Conservation (phyloP, 495 filamentous ascomycete species). For the Neurospora sp. region DNA sequence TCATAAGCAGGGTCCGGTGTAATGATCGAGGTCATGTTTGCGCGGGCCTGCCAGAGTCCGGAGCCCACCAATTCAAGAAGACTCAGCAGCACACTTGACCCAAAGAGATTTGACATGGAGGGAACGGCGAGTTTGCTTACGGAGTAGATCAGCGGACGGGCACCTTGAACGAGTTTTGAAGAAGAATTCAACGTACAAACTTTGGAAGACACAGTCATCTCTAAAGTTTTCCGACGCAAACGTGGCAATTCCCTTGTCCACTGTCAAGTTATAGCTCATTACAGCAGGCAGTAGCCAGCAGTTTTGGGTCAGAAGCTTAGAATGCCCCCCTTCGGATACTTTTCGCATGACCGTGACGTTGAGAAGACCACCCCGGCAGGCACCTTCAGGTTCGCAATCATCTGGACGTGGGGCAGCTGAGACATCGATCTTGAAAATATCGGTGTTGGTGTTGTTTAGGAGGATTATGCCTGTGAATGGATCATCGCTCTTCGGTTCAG, state of each 20-base stretch:
- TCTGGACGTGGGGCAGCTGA: no score
- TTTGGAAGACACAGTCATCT: background rate
- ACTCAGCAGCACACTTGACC: background rate
- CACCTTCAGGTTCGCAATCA: no score
- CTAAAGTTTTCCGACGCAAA: background rate
- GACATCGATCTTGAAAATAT: background rate
- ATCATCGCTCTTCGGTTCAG: background rate
- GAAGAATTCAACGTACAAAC: background rate
- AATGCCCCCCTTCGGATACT: background rate
- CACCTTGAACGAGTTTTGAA: no score
- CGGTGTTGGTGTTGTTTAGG: background rate
- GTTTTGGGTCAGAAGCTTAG: background rate
- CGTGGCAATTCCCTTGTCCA: background rate
- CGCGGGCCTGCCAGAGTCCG: no score
- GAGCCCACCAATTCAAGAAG: no score
- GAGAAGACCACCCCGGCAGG: no score
- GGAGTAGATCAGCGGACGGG: no score
- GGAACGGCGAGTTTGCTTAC: no score
- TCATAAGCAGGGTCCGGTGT: no score
- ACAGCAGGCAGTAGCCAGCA: background rate
- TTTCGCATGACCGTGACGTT: background rate
- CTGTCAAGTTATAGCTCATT: background rate
- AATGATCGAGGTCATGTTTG: no score
- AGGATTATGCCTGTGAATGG: no score
- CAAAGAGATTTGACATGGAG: no score